These are phyloP conservation scores for Neurospora sp. DNA, from an alignment of 495 filamentous ascomycete genomes.

Conservation along the genomic window DNA sequence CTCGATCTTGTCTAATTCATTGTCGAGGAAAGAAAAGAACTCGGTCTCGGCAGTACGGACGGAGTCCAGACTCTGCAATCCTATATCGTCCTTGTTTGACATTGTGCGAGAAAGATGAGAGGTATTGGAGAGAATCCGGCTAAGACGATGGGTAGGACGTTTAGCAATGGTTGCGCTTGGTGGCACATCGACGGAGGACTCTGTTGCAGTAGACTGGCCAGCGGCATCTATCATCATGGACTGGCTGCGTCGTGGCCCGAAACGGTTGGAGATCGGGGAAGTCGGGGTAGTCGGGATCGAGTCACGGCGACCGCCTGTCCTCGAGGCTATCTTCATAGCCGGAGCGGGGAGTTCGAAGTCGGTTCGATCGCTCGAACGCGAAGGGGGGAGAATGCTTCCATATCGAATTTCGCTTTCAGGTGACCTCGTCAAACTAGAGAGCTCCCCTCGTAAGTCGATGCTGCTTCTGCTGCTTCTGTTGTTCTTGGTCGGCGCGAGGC, in stretches of 20 bases:
- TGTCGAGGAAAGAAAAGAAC: constrained; percentile 70
- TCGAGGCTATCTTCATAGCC: constrained; percentile 52
- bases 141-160: constrained; percentile 15
- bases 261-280: constrained; percentile 6
- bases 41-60: constrained; percentile 54
- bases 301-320: constrained; percentile 4
- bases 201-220: constrained; percentile 2
- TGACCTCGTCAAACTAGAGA: constrained; percentile 22
- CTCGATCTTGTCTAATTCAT: constrained; percentile 76
- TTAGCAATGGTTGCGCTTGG: neutral
- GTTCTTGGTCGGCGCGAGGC: neutral
- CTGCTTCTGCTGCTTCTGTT: neutral
- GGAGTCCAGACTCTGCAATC: constrained; percentile 33
- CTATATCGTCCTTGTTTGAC: constrained; percentile 15
- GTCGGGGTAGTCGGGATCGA: neutral
- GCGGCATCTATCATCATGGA: constrained; percentile 11
- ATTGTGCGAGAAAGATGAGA: constrained; percentile 10
- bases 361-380: constrained; percentile 31
- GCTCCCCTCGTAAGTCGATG: constrained; percentile 16
- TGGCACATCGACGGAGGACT: constrained; percentile 6
- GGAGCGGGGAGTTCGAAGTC: constrained; percentile 62
- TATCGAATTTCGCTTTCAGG: constrained; percentile 40
- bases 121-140: constrained; percentile 20
- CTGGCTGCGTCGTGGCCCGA: constrained; percentile 14
- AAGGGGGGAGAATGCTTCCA: constrained; percentile 65